phyloP scores from a whole-genome alignment of 1,284 basidiomycete species.

The Tetrapyrgos nigripes region DNA sequence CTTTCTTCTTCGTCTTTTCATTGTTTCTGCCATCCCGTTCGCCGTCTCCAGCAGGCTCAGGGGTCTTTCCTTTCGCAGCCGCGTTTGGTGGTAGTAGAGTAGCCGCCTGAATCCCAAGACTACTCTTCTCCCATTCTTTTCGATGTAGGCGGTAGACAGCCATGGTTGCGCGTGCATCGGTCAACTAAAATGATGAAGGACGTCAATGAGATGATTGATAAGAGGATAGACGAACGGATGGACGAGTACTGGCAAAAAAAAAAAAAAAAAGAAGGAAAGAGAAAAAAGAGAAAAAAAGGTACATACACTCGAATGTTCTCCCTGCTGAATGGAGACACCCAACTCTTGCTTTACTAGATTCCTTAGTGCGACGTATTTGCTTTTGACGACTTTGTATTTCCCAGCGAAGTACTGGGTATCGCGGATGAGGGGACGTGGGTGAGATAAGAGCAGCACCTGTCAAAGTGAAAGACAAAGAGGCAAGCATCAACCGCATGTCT shows the following conservation, averaged over 20 bases:
- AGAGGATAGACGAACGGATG: too few relatives aligned
- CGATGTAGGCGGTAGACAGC: constrained; percentile 91
- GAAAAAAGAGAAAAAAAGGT: not conserved
- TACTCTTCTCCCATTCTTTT: constrained; percentile 80
- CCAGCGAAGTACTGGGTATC: too few relatives aligned
- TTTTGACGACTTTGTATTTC: too few relatives aligned
- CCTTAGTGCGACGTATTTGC: too few relatives aligned
- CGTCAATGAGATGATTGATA: too few relatives aligned
- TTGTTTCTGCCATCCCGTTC: constrained; percentile 8
- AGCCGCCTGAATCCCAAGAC: constrained; percentile 34
- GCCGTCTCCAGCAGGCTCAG: constrained; percentile 19
- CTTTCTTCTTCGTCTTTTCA: not conserved
- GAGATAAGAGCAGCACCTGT: constrained; percentile 85
- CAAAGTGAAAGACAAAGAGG: constrained; percentile 85
- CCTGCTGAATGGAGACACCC: constrained; percentile 84
- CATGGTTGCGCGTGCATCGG: too few relatives aligned
- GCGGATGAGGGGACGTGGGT: too few relatives aligned
- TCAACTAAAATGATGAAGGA: too few relatives aligned
- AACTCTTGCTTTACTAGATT: constrained; percentile 86
- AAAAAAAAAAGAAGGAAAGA: constrained; percentile 2
- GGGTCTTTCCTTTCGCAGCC: not conserved
- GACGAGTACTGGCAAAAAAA: constrained; percentile 90
- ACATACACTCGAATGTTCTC: constrained; percentile 87
- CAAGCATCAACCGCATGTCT: not conserved
- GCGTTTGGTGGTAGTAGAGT: constrained; percentile 22